Conservation (phyloP, 2,329 filamentous ascomycete species). For the Coniella vitis region DNA sequence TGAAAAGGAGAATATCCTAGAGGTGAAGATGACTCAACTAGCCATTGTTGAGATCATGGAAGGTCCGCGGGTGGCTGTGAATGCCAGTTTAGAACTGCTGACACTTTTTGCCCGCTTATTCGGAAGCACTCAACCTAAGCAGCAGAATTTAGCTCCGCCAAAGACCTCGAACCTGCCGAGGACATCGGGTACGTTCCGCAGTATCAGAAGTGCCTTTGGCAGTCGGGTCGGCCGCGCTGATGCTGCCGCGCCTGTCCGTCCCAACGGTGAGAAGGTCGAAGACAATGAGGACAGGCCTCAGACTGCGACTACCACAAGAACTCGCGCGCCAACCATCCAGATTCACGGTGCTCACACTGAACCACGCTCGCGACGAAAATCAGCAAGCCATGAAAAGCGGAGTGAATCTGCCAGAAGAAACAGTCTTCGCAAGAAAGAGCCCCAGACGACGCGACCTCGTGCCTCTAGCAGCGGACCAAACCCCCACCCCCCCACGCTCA, state of each 20-base stretch:
- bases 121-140: conserved; percentile 45
- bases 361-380: conserved; percentile 26
- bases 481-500: conserved; percentile 33
- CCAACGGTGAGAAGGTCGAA: conserved; percentile 27
- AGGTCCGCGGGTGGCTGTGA: conserved; percentile 78
- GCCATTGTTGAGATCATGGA: conserved; percentile 76
- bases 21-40: conserved; percentile 93
- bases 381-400: conserved; percentile 32
- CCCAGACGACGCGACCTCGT: conserved; percentile 41
- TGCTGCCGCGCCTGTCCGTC: conserved; percentile 24
- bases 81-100: conserved; percentile 78
- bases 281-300: conserved; percentile 29
- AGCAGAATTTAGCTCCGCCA: conserved; percentile 29
- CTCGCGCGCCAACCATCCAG: conserved; percentile 63
- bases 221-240: conserved; percentile 34
- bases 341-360: conserved; percentile 45
- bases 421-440: conserved; percentile 47
- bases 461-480: conserved; percentile 35
- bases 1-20: conserved; percentile 82
- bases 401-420: conserved; percentile 43
- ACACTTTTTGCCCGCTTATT: conserved; percentile 78
- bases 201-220: conserved; percentile 68
- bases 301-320: conserved; percentile 37
- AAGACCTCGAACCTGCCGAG: conserved; percentile 53
- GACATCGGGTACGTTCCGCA: conserved; percentile 65